Evolutionary conservation across 176 grass and related monocot species (phyloP).

Genomic region (Eleusine indica): DNA sequence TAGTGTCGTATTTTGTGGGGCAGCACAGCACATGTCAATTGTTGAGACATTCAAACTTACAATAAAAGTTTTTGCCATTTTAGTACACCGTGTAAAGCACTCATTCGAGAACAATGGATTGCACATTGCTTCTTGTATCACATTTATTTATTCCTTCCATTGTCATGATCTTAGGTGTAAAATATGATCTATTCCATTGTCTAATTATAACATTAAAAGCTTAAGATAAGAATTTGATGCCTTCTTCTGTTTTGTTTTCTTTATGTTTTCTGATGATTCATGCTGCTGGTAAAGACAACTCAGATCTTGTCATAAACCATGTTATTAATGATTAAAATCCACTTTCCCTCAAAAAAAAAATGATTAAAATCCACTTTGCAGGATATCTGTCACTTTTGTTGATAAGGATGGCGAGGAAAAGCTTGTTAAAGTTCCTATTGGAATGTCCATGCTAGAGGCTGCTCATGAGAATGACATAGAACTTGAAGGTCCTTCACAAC

Average conservation of each 20-base stretch:
- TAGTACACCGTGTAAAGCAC: background rate
- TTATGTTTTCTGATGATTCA: background rate
- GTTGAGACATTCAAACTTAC: background rate
- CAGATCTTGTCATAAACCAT: background rate
- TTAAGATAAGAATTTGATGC: slow-evolving; percentile 6
- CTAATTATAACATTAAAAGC: background rate
- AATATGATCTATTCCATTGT: background rate
- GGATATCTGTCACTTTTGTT: slow-evolving; percentile 92
- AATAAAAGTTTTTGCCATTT: background rate
- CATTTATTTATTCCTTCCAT: background rate
- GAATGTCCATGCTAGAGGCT: slow-evolving; percentile 97
- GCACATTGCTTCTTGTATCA: slow-evolving; percentile 7
- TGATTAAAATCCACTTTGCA: slow-evolving; percentile 34
- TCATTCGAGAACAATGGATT: background rate
- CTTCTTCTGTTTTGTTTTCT: background rate
- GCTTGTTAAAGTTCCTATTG: slow-evolving; percentile 80
- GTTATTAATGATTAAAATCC: background rate
- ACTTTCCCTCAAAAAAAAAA: background rate
- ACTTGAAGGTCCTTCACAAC: slow-evolving; percentile 63
- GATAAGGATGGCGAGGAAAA: slow-evolving; percentile 82
- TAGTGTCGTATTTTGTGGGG: background rate
- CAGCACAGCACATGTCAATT: background rate
- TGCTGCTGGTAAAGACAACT: background rate
- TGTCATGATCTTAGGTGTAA: slow-evolving; percentile 5
- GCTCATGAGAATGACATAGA: slow-evolving; percentile 98